Evolutionary conservation across 495 filamentous ascomycete species (phyloP).

Genomic region (Aspergillus bertholletiae): DNA sequence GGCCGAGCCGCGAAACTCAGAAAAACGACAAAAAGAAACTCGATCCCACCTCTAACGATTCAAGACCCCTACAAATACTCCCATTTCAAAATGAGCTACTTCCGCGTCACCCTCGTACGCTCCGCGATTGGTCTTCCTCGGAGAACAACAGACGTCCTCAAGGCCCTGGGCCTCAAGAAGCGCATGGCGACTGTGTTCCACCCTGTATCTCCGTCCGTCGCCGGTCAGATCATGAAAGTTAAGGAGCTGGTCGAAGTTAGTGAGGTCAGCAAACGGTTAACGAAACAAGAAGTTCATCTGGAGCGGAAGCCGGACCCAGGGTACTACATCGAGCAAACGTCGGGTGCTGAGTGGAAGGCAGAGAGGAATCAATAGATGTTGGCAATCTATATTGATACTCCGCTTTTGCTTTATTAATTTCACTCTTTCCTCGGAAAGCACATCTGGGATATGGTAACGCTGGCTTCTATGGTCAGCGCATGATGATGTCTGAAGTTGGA

Average conservation of each 20-base stretch:
- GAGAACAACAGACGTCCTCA: conserved; percentile 77
- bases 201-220: conserved; percentile 74
- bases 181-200: conserved; percentile 90
- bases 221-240: conserved; percentile 95
- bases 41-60: not conserved
- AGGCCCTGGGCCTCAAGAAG: conserved; percentile 83
- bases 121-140: conserved; percentile 88
- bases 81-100: conserved; percentile 69
- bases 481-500: not conserved
- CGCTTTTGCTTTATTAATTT: not conserved
- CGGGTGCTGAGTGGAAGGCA: conserved; percentile 27
- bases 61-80: not conserved
- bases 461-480: not conserved
- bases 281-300: conserved; percentile 67
- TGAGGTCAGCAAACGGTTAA: conserved; percentile 72
- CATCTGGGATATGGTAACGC: not conserved
- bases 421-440: not conserved
- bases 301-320: conserved; percentile 77
- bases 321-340: conserved; percentile 75
- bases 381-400: not conserved
- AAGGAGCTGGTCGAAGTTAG: conserved; percentile 90
- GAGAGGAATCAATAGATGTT: conserved; percentile 13
- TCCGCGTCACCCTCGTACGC: conserved; percentile 92
- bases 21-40: not conserved
- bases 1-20: not conserved